A percentile compares a stretch with the other conserved stretches of the same genome.
Conservation (phyloP, 805 yeast species). For the Cyberlindnera lachancei region DNA sequence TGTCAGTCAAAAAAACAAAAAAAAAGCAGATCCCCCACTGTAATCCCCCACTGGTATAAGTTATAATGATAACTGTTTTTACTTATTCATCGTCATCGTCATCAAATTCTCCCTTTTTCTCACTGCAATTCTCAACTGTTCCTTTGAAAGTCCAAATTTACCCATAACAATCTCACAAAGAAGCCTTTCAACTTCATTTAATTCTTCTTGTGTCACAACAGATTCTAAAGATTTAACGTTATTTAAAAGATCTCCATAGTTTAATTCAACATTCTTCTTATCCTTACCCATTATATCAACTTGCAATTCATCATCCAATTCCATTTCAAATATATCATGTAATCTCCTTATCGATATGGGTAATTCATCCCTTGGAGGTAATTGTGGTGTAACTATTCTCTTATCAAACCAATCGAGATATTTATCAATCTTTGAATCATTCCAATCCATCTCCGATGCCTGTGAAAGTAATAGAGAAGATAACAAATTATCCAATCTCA, state of each 20-base stretch:
- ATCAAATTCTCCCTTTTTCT: too few species aligned
- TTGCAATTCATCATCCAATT: too few species aligned
- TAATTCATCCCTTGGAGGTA: constrained; percentile 20
- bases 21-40: too few species aligned
- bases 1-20: too few species aligned
- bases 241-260: too few species aligned
- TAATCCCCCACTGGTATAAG: too few species aligned
- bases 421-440: constrained; percentile 33
- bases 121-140: constrained; percentile 2
- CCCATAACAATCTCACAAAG: constrained; percentile 8
- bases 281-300: too few species aligned
- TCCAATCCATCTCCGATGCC: constrained; percentile 39
- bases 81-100: too few species aligned
- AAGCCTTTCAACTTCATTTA: constrained; percentile 5
- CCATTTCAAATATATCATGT: constrained; percentile 17
- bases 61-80: too few species aligned
- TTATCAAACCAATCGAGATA: constrained; percentile 47
- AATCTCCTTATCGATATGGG: constrained; percentile 17
- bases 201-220: constrained; percentile 1
- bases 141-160: constrained; percentile 11
- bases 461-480: constrained; percentile 10
- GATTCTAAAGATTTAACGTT: too few species aligned
- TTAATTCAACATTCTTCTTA: too few species aligned
- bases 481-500: constrained; percentile 8
- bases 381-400: constrained; percentile 18